Percentiles rank a stretch among this genome's conserved stretches.
These are phyloP conservation scores for Pythium plurisporium DNA, from an alignment of 352 stramenopile species.

Conservation along the genomic window DNA sequence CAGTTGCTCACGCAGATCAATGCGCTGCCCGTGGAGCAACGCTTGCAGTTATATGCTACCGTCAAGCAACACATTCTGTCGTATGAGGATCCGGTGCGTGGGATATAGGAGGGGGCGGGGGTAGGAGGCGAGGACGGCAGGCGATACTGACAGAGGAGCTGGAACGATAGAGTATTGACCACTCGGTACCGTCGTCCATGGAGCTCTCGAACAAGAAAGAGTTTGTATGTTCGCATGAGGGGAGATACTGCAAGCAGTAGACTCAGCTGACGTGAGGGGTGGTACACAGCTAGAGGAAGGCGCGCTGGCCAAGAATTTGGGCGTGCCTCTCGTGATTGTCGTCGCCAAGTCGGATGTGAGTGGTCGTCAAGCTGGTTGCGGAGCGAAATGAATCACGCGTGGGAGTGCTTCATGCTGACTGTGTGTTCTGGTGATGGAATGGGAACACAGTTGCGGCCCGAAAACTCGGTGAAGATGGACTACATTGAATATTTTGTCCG, in stretches of 20 bases:
- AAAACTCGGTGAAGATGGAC: constrained; percentile 84
- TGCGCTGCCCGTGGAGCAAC: constrained; percentile 39
- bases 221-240: constrained; percentile 43
- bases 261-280: neutral
- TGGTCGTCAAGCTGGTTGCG: neutral
- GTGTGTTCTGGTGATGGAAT: neutral
- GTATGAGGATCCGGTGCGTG: constrained; percentile 74
- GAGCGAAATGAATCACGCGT: no score
- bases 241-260: neutral
- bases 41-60: constrained; percentile 50
- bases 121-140: no score
- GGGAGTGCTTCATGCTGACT: neutral
- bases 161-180: constrained; percentile 44
- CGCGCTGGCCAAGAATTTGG: constrained; percentile 73
- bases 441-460: constrained; percentile 53
- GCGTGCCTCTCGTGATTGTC: constrained; percentile 66
- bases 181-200: constrained; percentile 43
- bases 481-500: constrained; percentile 80
- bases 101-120: neutral
- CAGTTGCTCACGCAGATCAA: constrained; percentile 74
- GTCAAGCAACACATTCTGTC: constrained; percentile 70
- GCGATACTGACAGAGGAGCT: neutral
- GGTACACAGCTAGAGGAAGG: constrained; percentile 59
- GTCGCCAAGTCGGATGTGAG: constrained; percentile 77
- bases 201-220: constrained; percentile 56